Conservation (phyloP, 2,329 filamentous ascomycete genomes). For the Colletotrichum sp. region DNA sequence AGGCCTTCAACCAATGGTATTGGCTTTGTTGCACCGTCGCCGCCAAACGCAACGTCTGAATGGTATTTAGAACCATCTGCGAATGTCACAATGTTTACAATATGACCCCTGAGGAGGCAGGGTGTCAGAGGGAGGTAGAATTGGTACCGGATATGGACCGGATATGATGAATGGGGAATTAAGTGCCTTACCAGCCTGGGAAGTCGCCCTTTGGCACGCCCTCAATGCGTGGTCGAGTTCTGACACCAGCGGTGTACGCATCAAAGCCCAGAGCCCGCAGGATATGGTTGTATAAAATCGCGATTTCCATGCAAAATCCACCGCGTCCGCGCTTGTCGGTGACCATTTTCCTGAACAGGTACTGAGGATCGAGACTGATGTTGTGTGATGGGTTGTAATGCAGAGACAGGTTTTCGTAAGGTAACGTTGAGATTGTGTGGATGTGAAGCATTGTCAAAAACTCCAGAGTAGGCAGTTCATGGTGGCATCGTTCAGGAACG, state of each 20-base stretch:
- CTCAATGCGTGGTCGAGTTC: slow-evolving; percentile 45
- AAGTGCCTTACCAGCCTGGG: slow-evolving; percentile 45
- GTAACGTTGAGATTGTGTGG: slow-evolving; percentile 54
- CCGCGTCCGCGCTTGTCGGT: slow-evolving; percentile 46
- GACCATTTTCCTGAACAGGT: slow-evolving; percentile 55
- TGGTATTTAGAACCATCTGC: slow-evolving; percentile 51
- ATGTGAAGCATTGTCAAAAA: slow-evolving; percentile 33
- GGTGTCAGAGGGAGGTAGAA: not conserved
- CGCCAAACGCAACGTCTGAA: slow-evolving; percentile 70
- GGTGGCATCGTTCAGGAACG: not conserved
- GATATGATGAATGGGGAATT: not conserved
- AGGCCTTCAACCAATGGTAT: slow-evolving; percentile 53
- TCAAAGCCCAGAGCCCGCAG: slow-evolving; percentile 56
- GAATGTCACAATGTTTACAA: slow-evolving; percentile 66
- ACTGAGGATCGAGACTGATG: slow-evolving; percentile 48
- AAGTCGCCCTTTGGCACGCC: slow-evolving; percentile 47
- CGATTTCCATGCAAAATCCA: slow-evolving; percentile 67
- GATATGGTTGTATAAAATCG: slow-evolving; percentile 58
- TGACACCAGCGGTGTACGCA: slow-evolving; percentile 61
- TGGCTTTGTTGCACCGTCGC: slow-evolving; percentile 62
- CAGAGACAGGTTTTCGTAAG: slow-evolving; percentile 61
- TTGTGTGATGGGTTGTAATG: slow-evolving; percentile 50
- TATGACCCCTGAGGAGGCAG: slow-evolving; percentile 48
- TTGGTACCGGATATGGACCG: not conserved
- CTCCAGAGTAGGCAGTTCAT: not conserved